Percentiles rank a stretch among this genome's conserved stretches.
phyloP scores from a whole-genome alignment of 1,284 basidiomycete species.

The Ustilago vetiveriae region DNA sequence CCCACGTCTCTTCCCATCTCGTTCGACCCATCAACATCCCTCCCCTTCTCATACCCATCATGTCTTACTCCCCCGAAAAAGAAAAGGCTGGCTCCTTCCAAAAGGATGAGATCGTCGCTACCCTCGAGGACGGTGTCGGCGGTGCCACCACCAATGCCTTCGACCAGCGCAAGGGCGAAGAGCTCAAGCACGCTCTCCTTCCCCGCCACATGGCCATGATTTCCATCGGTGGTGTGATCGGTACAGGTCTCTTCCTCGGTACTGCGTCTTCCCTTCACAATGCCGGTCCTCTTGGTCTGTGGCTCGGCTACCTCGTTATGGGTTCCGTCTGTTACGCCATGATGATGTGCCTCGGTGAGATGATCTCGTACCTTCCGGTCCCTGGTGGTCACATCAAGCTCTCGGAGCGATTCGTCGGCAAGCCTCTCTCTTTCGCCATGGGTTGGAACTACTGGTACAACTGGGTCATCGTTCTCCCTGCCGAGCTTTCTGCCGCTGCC shows the following conservation, averaged over 20 bases:
- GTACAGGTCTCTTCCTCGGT: slow-evolving; percentile 74
- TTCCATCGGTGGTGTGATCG: slow-evolving; percentile 49
- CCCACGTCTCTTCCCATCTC: not conserved
- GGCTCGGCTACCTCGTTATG: slow-evolving; percentile 66
- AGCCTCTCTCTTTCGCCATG: slow-evolving; percentile 74
- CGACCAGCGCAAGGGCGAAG: slow-evolving; percentile 50
- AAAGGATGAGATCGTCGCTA: slow-evolving; percentile 29
- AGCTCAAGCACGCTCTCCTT: slow-evolving; percentile 51
- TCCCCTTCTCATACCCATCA: slow-evolving; percentile 1
- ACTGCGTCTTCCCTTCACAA: slow-evolving; percentile 73
- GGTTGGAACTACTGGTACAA: slow-evolving; percentile 74
- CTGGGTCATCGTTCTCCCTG: slow-evolving; percentile 73
- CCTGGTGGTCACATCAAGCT: slow-evolving; percentile 81
- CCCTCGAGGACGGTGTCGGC: slow-evolving; percentile 39
- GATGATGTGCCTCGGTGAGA: slow-evolving; percentile 69
- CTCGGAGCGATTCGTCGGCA: slow-evolving; percentile 80
- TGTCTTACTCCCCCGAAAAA: slow-evolving; percentile 43
- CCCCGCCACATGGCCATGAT: slow-evolving; percentile 56
- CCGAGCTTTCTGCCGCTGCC: slow-evolving; percentile 79
- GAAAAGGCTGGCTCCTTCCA: slow-evolving; percentile 35
- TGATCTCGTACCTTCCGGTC: slow-evolving; percentile 72
- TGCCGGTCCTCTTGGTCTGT: slow-evolving; percentile 69
- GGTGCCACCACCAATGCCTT: slow-evolving; percentile 29
- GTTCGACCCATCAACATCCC: not conserved
- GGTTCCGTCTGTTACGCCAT: slow-evolving; percentile 57